Conservation (phyloP, 2,329 filamentous ascomycete genomes). For the Atkinsonella texensis region DNA sequence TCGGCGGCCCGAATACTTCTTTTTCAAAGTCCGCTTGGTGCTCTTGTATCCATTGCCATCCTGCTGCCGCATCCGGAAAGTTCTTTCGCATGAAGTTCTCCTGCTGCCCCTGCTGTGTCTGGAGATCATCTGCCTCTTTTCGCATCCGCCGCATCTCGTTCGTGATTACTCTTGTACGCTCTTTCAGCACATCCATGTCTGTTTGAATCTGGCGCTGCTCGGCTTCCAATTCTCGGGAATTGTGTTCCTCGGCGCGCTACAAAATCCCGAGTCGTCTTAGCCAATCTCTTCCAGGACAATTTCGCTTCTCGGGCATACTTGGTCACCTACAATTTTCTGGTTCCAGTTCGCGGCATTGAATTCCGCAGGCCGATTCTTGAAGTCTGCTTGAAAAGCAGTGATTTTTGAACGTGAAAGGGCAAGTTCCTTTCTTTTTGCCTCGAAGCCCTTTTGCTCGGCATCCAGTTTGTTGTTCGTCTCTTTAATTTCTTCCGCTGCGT, state of each 20-base stretch:
- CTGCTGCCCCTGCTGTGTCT: constrained; percentile 66
- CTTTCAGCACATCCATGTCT: constrained; percentile 30
- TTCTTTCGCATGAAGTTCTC: constrained; percentile 48
- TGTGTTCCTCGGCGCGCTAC: constrained; percentile 50
- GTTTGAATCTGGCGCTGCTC: constrained; percentile 24
- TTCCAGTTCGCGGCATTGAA: constrained; percentile 65
- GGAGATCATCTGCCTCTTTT: constrained; percentile 44
- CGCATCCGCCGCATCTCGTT: constrained; percentile 27
- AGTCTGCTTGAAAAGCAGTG: constrained; percentile 47
- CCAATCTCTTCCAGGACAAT: background rate
- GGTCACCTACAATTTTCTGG: constrained; percentile 50
- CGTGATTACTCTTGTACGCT: constrained; percentile 29
- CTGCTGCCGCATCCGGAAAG: constrained; percentile 52
- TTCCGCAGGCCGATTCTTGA: constrained; percentile 48
- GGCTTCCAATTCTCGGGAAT: constrained; percentile 36
- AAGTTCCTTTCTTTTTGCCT: constrained; percentile 39
- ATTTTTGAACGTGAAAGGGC: constrained; percentile 43
- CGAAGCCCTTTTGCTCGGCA: constrained; percentile 37
- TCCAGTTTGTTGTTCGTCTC: constrained; percentile 32
- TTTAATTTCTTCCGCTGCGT: constrained; percentile 27
- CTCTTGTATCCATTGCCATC: constrained; percentile 72
- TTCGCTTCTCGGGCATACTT: background rate
- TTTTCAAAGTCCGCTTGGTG: constrained; percentile 60
- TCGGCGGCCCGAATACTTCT: constrained; percentile 68
- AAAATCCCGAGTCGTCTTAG: constrained; percentile 13